These are phyloP conservation scores for Chrysoporthe cubensis DNA, from an alignment of 2,329 filamentous ascomycete species.

Conservation along the genomic window DNA sequence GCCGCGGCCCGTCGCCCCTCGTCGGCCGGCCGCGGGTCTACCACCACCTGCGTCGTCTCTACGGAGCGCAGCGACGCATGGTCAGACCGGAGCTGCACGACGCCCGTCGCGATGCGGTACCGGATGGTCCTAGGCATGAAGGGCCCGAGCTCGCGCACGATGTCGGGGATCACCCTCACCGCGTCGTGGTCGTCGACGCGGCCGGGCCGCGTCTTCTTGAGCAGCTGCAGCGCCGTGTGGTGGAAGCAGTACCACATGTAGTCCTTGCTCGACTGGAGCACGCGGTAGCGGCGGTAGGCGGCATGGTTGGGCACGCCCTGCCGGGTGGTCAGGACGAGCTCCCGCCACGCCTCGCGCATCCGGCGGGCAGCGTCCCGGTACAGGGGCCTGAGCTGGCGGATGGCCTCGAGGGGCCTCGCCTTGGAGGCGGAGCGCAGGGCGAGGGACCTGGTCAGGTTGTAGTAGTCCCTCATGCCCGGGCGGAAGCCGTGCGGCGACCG, in stretches of 20 bases:
- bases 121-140: conserved; percentile 46
- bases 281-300: conserved; percentile 32
- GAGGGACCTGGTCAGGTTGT: conserved; percentile 46
- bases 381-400: conserved; percentile 35
- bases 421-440: conserved; percentile 33
- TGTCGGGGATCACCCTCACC: conserved; percentile 42
- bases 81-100: conserved; percentile 37
- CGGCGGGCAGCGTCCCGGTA: conserved; percentile 36
- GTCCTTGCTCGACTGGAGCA: conserved; percentile 36
- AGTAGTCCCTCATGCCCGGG: conserved; percentile 62
- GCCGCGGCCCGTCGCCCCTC: neutral
- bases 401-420: conserved; percentile 32
- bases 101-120: conserved; percentile 44
- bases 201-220: conserved; percentile 29
- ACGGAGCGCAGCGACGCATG: conserved; percentile 15
- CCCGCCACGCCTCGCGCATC: conserved; percentile 31
- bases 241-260: conserved; percentile 40
- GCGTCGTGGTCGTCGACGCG: conserved; percentile 26
- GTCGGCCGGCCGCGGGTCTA: neutral
- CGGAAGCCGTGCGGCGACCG: conserved; percentile 58
- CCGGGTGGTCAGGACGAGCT: conserved; percentile 32
- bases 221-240: conserved; percentile 34
- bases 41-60: neutral
- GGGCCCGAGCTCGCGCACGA: conserved; percentile 51
- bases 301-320: conserved; percentile 31